These are phyloP conservation scores for Phytophthora tubulina DNA, from an alignment of 352 stramenopile genomes.

Conservation along the genomic window DNA sequence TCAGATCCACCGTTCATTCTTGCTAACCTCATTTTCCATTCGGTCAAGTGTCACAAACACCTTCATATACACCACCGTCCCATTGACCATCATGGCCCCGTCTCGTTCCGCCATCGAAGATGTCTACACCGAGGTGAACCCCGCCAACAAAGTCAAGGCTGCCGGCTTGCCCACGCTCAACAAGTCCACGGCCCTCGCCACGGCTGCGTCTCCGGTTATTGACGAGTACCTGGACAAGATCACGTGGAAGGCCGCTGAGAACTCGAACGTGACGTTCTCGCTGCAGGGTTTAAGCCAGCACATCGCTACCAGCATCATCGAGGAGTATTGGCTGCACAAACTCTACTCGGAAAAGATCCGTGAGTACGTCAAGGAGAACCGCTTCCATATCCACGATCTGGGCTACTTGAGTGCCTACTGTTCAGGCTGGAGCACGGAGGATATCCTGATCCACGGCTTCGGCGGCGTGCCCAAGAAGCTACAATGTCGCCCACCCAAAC, in stretches of 20 bases:
- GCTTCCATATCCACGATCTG: slow-evolving; percentile 46
- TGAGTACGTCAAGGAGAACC: slow-evolving; percentile 39
- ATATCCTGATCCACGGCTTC: slow-evolving; percentile 44
- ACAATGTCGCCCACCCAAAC: slow-evolving; percentile 41
- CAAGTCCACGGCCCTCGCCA: slow-evolving; percentile 30
- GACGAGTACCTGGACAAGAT: slow-evolving; percentile 47
- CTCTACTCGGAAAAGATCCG: slow-evolving; percentile 41
- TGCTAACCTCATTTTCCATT: slow-evolving; percentile 29
- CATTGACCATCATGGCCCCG: slow-evolving; percentile 22
- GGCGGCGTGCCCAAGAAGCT: slow-evolving; percentile 43
- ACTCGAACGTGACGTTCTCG: slow-evolving; percentile 48
- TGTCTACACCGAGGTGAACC: slow-evolving; percentile 21
- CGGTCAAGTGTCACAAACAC: slow-evolving; percentile 19
- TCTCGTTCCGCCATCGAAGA: slow-evolving; percentile 29
- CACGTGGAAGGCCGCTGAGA: slow-evolving; percentile 43
- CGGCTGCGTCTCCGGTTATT: slow-evolving; percentile 26
- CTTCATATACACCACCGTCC: background rate
- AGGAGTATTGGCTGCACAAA: slow-evolving; percentile 45
- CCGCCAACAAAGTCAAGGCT: slow-evolving; percentile 10
- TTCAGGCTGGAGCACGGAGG: slow-evolving; percentile 43
- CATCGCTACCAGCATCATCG: slow-evolving; percentile 39
- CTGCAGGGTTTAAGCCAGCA: slow-evolving; percentile 44
- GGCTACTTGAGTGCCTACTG: slow-evolving; percentile 44
- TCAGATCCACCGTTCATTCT: background rate
- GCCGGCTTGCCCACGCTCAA: slow-evolving; percentile 27